These are phyloP conservation scores for Metarhizium rileyi DNA, from an alignment of 2,329 filamentous ascomycete genomes.

Conservation along the genomic window DNA sequence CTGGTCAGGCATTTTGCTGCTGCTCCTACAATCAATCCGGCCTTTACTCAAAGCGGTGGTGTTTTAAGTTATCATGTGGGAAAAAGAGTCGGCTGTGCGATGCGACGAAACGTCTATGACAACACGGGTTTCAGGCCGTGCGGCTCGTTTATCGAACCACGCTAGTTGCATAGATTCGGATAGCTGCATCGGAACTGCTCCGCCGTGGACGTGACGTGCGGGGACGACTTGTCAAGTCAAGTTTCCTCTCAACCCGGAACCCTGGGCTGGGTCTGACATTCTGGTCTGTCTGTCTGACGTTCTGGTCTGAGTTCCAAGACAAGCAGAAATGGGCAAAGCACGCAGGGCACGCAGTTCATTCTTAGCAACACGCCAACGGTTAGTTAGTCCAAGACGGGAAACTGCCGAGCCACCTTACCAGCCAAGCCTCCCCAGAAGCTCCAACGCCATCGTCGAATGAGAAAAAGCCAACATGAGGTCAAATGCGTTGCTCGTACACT, in stretches of 20 bases:
- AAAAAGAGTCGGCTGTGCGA: no score
- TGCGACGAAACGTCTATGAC: neutral
- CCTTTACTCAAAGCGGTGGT: neutral
- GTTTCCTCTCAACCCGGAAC: no score
- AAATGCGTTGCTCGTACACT: neutral
- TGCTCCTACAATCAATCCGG: neutral
- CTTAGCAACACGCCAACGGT: no score
- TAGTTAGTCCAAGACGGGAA: neutral
- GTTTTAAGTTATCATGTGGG: neutral
- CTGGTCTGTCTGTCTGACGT: no score
- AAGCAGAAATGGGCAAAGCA: no score
- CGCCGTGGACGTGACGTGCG: no score
- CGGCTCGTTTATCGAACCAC: neutral
- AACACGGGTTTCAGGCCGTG: neutral
- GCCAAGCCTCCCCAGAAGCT: neutral
- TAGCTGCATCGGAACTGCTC: neutral
- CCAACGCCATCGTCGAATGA: neutral
- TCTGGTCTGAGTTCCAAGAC: no score
- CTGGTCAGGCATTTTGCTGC: constrained; percentile 10
- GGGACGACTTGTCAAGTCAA: no score
- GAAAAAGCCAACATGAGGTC: neutral
- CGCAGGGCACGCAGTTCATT: no score
- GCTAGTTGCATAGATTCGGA: neutral
- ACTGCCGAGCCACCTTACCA: neutral
- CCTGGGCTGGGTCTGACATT: no score